These are phyloP conservation scores for Coprinopsis strossmayeri DNA, from an alignment of 768 basidiomycete species.

Conservation along the genomic window DNA sequence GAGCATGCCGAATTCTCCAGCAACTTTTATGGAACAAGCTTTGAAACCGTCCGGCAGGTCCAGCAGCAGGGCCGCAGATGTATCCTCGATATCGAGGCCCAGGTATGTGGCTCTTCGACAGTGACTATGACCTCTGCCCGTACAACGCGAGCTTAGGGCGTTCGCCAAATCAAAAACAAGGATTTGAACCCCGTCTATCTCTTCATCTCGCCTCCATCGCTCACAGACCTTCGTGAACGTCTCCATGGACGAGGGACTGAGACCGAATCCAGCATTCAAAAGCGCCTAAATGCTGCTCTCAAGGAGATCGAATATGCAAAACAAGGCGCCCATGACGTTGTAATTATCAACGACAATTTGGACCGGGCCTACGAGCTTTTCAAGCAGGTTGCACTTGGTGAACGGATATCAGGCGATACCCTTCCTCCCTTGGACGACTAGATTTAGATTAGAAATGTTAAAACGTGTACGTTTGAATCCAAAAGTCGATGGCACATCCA, in stretches of 20 bases:
- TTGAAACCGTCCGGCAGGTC: slow-evolving; percentile 66
- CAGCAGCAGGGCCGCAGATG: slow-evolving; percentile 69
- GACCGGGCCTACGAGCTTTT: slow-evolving; percentile 79
- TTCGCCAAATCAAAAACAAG: slow-evolving; percentile 85
- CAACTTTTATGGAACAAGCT: slow-evolving; percentile 91
- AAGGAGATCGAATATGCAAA: slow-evolving; percentile 82
- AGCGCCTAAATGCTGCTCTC: slow-evolving; percentile 71
- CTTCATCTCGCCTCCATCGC: slow-evolving; percentile 86
- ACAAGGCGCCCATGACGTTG: slow-evolving; percentile 67
- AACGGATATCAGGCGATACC: slow-evolving; percentile 48
- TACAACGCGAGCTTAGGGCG: slow-evolving; percentile 51
- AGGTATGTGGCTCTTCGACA: slow-evolving; percentile 46
- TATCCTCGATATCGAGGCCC: slow-evolving; percentile 93
- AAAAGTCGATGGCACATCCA: too few species aligned
- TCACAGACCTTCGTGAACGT: slow-evolving; percentile 62
- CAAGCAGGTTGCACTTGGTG: slow-evolving; percentile 69
- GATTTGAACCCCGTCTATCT: slow-evolving; percentile 79
- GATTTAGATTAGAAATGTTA: too few species aligned
- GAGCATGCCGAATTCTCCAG: slow-evolving; percentile 92
- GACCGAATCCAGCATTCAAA: slow-evolving; percentile 59
- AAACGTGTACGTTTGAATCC: too few species aligned
- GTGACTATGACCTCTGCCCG: background rate
- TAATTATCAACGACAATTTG: slow-evolving; percentile 88
- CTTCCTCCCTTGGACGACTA: slow-evolving; percentile 63
- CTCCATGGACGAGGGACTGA: slow-evolving; percentile 83